phyloP scores from a whole-genome alignment of 106 monocot genomes.

The Allium sativum region DNA sequence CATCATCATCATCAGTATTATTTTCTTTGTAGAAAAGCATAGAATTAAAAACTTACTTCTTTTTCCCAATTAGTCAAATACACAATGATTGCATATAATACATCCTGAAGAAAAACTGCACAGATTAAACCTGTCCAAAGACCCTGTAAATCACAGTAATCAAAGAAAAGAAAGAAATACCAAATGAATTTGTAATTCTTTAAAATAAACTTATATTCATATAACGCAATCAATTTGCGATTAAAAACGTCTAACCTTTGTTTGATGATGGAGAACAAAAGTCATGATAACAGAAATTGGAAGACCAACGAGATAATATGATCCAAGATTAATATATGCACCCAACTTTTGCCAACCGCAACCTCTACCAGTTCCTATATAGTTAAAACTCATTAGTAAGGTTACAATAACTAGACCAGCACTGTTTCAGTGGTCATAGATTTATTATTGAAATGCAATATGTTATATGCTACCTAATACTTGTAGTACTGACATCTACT shows the following conservation, averaged over 20 bases:
- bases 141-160: conserved; percentile 11
- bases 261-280: conserved; percentile 26
- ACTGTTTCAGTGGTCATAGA: too few relatives aligned
- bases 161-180: not conserved
- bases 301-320: conserved; percentile 45
- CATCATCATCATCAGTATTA: too few relatives aligned
- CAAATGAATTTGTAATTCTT: not conserved
- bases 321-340: conserved; percentile 35
- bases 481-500: too few relatives aligned
- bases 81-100: conserved; percentile 7
- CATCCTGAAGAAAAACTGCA: conserved; percentile 11
- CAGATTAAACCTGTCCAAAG: conserved; percentile 40
- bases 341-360: conserved; percentile 47
- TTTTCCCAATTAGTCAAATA: conserved; percentile 22
- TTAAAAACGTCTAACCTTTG: conserved; percentile 11
- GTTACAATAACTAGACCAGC: not conserved
- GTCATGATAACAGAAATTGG: conserved; percentile 33
- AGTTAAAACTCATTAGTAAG: conserved; percentile 4
- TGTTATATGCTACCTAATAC: too few relatives aligned
- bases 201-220: not conserved
- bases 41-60: conserved; percentile 18
- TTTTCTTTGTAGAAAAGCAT: too few relatives aligned
- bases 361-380: conserved; percentile 33
- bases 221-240: not conserved
- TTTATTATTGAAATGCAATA: too few relatives aligned